Conservation (phyloP, 805 yeast genomes). For the Teunomyces gatunensis region DNA sequence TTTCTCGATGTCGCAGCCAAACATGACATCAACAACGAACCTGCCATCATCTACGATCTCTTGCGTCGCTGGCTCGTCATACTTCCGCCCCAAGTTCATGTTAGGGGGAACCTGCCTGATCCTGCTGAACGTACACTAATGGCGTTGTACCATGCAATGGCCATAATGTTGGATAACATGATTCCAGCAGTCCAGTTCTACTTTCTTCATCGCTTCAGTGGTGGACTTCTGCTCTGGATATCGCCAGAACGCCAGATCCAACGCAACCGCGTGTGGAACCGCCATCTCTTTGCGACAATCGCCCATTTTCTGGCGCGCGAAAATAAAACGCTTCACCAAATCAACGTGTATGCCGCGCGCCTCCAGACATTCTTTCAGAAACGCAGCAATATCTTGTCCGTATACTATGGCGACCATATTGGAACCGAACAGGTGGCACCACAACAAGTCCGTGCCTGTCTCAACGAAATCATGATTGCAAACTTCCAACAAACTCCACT, state of each 20-base stretch:
- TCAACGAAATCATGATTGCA: slow-evolving; percentile 24
- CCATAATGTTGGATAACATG: slow-evolving; percentile 16
- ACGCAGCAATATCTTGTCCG: slow-evolving; percentile 15
- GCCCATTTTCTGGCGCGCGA: not conserved
- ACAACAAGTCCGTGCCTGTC: slow-evolving; percentile 2
- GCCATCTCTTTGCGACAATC: not conserved
- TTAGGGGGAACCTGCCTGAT: slow-evolving; percentile 9
- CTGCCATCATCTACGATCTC: slow-evolving; percentile 13
- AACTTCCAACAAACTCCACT: slow-evolving; percentile 13
- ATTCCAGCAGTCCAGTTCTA: slow-evolving; percentile 21
- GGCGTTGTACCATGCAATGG: slow-evolving; percentile 13
- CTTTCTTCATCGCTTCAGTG: slow-evolving; percentile 22
- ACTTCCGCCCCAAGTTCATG: slow-evolving; percentile 17
- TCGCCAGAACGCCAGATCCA: not conserved
- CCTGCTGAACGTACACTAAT: slow-evolving; percentile 13
- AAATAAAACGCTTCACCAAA: not conserved
- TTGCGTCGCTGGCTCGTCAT: slow-evolving; percentile 22
- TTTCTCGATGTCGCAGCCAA: not conserved
- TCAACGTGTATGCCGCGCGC: slow-evolving; percentile 17
- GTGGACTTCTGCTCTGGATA: slow-evolving; percentile 13
- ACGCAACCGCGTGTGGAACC: not conserved
- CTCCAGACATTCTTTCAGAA: slow-evolving; percentile 19
- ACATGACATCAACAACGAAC: slow-evolving; percentile 6
- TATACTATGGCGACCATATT: slow-evolving; percentile 16
- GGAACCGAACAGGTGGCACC: slow-evolving; percentile 8